A percentile compares a stretch with the other conserved stretches of the same genome.
Evolutionary conservation across 2,329 filamentous ascomycete species (phyloP).

Genomic region (Calonectria montana): DNA sequence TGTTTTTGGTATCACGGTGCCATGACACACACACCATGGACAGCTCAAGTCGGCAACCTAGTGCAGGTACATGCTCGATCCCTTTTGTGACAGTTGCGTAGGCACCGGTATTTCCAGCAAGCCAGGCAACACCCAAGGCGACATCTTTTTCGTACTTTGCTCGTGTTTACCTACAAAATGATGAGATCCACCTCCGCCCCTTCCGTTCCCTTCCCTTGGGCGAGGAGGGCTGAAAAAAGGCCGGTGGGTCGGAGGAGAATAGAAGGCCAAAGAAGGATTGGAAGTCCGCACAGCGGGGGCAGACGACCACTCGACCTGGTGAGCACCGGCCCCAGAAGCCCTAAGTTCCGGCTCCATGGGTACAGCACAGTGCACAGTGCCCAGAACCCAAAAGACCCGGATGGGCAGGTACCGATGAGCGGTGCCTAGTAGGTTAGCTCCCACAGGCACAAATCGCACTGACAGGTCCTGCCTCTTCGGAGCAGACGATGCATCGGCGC

Average conservation of each 20-base stretch:
- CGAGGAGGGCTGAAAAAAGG: background rate
- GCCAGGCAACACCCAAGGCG: background rate
- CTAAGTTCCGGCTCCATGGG: background rate
- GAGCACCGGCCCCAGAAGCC: background rate
- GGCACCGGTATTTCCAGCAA: background rate
- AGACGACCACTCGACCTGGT: background rate
- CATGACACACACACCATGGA: background rate
- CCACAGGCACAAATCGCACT: background rate
- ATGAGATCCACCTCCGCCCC: constrained; percentile 7
- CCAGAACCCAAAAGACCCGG: background rate
- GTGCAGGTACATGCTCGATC: background rate
- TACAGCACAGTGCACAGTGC: constrained; percentile 5
- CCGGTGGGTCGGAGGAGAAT: background rate
- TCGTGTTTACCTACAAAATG: constrained; percentile 13
- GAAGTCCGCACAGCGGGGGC: background rate
- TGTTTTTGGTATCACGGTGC: background rate
- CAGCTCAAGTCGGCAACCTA: background rate
- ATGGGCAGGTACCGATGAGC: constrained; percentile 12
- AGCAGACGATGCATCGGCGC: background rate
- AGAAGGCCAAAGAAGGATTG: background rate
- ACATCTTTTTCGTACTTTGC: background rate
- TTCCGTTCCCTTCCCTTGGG: constrained; percentile 6
- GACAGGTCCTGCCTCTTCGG: background rate
- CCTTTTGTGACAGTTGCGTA: background rate
- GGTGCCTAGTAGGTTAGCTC: background rate